Conservation (phyloP, 169 alveolate genomes). For the Hepatocystis sp. region DNA sequence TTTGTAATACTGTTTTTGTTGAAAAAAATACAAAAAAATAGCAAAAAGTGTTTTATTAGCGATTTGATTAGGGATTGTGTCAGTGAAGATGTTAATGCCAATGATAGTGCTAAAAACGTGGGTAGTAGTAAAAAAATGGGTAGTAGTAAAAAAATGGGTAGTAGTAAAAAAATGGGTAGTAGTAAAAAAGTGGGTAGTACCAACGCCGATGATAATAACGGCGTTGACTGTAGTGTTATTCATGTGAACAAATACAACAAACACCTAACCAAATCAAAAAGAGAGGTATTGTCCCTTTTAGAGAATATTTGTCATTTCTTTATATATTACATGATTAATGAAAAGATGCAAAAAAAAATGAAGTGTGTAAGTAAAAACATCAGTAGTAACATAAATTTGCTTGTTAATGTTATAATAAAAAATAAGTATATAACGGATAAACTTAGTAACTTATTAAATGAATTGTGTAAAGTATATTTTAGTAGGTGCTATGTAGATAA, state of each 20-base stretch:
- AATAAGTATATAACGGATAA: conserved; percentile 3
- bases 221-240: too few relatives aligned
- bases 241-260: too few relatives aligned
- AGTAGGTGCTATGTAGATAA: conserved; percentile 7
- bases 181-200: too few relatives aligned
- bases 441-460: neutral
- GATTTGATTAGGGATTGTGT: conserved; percentile 13
- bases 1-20: conserved; percentile 30
- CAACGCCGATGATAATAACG: too few relatives aligned
- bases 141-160: too few relatives aligned
- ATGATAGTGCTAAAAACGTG: too few relatives aligned
- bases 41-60: conserved; percentile 12
- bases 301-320: conserved; percentile 8
- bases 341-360: conserved; percentile 5
- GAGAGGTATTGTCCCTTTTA: neutral
- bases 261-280: too few relatives aligned
- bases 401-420: conserved; percentile 19
- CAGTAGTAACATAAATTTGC: neutral
- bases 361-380: neutral
- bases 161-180: too few relatives aligned
- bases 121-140: too few relatives aligned
- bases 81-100: too few relatives aligned
- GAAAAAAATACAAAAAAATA: conserved; percentile 48
- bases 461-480: conserved; percentile 18
- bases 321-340: neutral